Conservation (phyloP, 805 yeast genomes). For the Wickerhamiella kurtzmanii region DNA sequence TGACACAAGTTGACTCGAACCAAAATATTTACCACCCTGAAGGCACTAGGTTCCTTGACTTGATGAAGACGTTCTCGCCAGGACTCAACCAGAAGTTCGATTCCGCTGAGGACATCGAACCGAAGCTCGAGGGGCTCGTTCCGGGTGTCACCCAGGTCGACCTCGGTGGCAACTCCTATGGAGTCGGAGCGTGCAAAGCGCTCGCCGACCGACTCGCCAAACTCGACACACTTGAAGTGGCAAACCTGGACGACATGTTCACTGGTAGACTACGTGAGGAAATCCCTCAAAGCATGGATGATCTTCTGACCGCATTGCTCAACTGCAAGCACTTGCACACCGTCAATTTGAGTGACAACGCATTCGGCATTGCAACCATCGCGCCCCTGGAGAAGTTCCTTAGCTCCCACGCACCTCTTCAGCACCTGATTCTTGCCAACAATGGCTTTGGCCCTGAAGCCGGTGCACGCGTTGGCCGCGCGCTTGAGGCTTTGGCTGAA, state of each 20-base stretch:
- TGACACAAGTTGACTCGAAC: background rate
- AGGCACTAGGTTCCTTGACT: no score
- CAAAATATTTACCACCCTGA: background rate
- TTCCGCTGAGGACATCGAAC: constrained; percentile 54
- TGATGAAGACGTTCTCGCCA: constrained; percentile 11
- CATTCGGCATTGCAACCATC: constrained; percentile 90
- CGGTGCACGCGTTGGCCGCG: constrained; percentile 85
- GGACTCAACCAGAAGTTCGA: constrained; percentile 42
- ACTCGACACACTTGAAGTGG: constrained; percentile 36
- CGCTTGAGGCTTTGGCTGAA: constrained; percentile 56
- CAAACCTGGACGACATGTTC: constrained; percentile 82
- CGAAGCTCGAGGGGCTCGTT: constrained; percentile 47
- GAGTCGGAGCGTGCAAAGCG: constrained; percentile 71
- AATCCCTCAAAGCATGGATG: constrained; percentile 70
- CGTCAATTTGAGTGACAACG: constrained; percentile 83
- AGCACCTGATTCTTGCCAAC: constrained; percentile 79
- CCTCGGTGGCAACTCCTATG: constrained; percentile 87
- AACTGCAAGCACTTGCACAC: constrained; percentile 55
- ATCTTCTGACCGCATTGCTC: constrained; percentile 59
- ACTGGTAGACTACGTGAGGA: constrained; percentile 92
- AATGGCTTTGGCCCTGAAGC: constrained; percentile 98
- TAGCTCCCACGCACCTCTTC: constrained; percentile 59
- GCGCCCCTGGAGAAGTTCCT: constrained; percentile 75
- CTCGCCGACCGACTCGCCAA: constrained; percentile 42
- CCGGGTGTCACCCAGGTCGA: constrained; percentile 44